phyloP scores from a whole-genome alignment of 352 stramenopile species.

The Pythium grandisporangium region DNA sequence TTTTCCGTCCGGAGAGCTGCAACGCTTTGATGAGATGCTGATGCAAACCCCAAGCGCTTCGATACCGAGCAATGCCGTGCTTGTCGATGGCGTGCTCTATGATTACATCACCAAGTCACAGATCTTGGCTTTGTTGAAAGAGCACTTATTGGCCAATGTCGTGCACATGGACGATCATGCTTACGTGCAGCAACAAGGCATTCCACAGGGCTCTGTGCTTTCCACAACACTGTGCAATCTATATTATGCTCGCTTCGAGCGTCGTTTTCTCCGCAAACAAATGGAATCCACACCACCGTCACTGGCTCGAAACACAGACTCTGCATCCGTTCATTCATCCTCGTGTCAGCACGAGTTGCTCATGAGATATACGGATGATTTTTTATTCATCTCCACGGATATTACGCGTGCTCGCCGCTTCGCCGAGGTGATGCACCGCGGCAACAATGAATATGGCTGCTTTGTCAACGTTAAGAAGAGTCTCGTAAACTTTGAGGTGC shows the following conservation, averaged over 20 bases:
- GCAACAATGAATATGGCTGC: slow-evolving; percentile 54
- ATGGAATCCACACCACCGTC: slow-evolving; percentile 7
- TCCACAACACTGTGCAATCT: slow-evolving; percentile 77
- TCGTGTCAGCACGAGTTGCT: slow-evolving; percentile 49
- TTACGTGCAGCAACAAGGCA: slow-evolving; percentile 54
- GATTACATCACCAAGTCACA: slow-evolving; percentile 48
- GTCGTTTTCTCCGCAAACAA: slow-evolving; percentile 35
- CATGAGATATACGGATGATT: slow-evolving; percentile 76
- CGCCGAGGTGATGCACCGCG: slow-evolving; percentile 44
- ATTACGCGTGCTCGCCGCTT: slow-evolving; percentile 37
- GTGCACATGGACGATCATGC: slow-evolving; percentile 38
- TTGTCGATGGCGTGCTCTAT: slow-evolving; percentile 72
- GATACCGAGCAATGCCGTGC: slow-evolving; percentile 43
- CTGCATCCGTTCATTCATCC: too few species aligned
- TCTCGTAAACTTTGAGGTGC: slow-evolving; percentile 47
- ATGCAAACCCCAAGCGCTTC: too few species aligned
- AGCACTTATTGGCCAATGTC: slow-evolving; percentile 50
- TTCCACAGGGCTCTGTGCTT: slow-evolving; percentile 76
- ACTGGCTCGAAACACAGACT: too few species aligned
- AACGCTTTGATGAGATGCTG: slow-evolving; percentile 43
- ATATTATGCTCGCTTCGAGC: slow-evolving; percentile 75
- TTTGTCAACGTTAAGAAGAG: slow-evolving; percentile 56
- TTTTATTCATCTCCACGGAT: slow-evolving; percentile 57
- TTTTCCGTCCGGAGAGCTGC: slow-evolving; percentile 38
- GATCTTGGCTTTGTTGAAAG: slow-evolving; percentile 42